phyloP scores from a whole-genome alignment of 2,329 filamentous ascomycete species.

The Bipolaris zeicola region DNA sequence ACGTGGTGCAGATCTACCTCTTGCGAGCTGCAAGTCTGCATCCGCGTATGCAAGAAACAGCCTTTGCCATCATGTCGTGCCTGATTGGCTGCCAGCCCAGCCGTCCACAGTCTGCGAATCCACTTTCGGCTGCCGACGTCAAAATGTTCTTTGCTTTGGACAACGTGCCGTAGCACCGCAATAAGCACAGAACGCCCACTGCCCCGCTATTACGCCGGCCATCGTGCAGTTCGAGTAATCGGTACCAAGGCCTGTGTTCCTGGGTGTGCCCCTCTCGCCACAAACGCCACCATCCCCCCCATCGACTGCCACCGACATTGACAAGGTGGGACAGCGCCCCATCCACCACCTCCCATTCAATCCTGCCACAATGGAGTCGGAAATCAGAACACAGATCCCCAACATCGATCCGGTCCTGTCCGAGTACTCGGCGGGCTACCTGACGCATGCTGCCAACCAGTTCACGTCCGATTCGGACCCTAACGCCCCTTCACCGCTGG shows the following conservation, averaged over 20 bases:
- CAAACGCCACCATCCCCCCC: slow-evolving; percentile 28
- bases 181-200: slow-evolving; percentile 24
- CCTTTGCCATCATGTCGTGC: slow-evolving; percentile 16
- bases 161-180: slow-evolving; percentile 28
- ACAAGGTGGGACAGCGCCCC: slow-evolving; percentile 26
- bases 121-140: slow-evolving; percentile 26
- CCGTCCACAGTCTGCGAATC: slow-evolving; percentile 25
- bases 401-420: slow-evolving; percentile 87
- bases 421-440: slow-evolving; percentile 91
- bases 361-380: slow-evolving; percentile 72
- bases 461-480: slow-evolving; percentile 76
- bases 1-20: slow-evolving; percentile 28
- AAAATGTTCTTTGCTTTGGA: slow-evolving; percentile 26
- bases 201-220: slow-evolving; percentile 23
- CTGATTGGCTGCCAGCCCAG: slow-evolving; percentile 29
- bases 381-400: slow-evolving; percentile 82
- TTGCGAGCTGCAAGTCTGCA: slow-evolving; percentile 15
- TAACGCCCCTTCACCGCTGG: slow-evolving; percentile 73
- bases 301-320: slow-evolving; percentile 19
- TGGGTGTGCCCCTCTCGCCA: slow-evolving; percentile 22
- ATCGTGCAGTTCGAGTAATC: slow-evolving; percentile 1
- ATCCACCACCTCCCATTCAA: slow-evolving; percentile 17
- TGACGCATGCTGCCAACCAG: slow-evolving; percentile 87
- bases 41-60: slow-evolving; percentile 5
- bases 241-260: slow-evolving; percentile 23